phyloP scores from a whole-genome alignment of 805 yeast species.

The Zygosaccharomyces gambellarensis region DNA sequence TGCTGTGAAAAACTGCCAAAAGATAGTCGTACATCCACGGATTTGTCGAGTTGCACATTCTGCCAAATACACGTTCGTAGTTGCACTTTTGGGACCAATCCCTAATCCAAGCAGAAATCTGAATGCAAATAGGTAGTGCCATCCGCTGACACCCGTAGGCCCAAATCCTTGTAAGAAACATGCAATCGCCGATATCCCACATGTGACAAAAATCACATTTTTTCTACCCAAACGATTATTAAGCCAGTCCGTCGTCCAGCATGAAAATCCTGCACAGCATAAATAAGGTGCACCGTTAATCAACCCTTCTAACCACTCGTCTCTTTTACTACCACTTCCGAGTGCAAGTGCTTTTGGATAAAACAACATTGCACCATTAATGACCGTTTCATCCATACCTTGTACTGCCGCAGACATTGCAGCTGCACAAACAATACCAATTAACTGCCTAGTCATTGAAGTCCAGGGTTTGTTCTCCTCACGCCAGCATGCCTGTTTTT shows the following conservation, averaged over 20 bases:
- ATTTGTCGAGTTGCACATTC: constrained; percentile 59
- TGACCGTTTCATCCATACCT: constrained; percentile 76
- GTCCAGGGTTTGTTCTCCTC: constrained; percentile 47
- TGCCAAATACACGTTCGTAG: constrained; percentile 66
- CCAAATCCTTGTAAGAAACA: constrained; percentile 67
- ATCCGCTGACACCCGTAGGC: constrained; percentile 40
- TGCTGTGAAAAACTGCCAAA: constrained; percentile 74
- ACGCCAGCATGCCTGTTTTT: constrained; percentile 44
- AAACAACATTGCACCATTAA: constrained; percentile 65
- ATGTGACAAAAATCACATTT: constrained; percentile 61
- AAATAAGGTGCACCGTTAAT: constrained; percentile 68
- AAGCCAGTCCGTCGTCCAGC: constrained; percentile 60
- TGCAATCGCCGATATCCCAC: constrained; percentile 53
- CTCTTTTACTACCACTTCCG: constrained; percentile 42
- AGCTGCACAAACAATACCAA: constrained; percentile 57
- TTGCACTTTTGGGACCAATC: constrained; percentile 70
- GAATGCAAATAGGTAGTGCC: constrained; percentile 67
- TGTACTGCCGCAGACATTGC: constrained; percentile 76
- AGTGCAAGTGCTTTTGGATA: constrained; percentile 56
- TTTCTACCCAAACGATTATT: constrained; percentile 58
- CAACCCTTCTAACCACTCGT: constrained; percentile 54
- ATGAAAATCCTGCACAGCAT: constrained; percentile 54
- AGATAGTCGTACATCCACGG: constrained; percentile 66
- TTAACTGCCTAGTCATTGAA: constrained; percentile 39
- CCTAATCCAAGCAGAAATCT: constrained; percentile 64